A percentile compares a stretch with the other conserved stretches of the same genome.
Conservation (phyloP, 2,329 filamentous ascomycete genomes). For the Penicillium sclerotigenum region DNA sequence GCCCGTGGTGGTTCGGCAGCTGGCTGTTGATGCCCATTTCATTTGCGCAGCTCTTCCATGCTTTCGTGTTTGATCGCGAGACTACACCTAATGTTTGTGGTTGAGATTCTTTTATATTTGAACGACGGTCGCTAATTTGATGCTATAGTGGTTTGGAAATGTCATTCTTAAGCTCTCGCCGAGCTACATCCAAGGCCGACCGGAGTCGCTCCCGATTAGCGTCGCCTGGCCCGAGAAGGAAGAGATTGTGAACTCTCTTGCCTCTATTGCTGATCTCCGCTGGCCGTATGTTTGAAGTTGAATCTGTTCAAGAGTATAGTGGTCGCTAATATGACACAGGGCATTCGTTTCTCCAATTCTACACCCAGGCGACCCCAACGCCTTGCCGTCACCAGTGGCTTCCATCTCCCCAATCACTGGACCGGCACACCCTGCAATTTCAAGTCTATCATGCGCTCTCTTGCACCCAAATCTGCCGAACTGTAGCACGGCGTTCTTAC, state of each 20-base stretch:
- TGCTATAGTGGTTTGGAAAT: slow-evolving; percentile 53
- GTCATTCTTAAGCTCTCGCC: slow-evolving; percentile 70
- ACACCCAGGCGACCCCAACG: slow-evolving; percentile 65
- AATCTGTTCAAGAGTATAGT: neutral
- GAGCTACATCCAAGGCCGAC: slow-evolving; percentile 73
- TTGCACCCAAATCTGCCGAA: slow-evolving; percentile 86
- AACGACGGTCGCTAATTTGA: neutral
- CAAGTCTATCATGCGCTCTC: slow-evolving; percentile 79
- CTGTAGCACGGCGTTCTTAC: slow-evolving; percentile 80
- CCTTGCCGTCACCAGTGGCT: slow-evolving; percentile 61
- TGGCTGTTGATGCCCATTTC: slow-evolving; percentile 77
- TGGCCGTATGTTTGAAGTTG: slow-evolving; percentile 66
- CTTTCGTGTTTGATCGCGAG: slow-evolving; percentile 73
- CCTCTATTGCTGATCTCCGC: slow-evolving; percentile 72
- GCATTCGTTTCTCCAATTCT: slow-evolving; percentile 81
- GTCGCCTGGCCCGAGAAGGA: slow-evolving; percentile 72
- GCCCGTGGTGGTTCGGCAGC: slow-evolving; percentile 81
- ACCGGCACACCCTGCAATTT: slow-evolving; percentile 81
- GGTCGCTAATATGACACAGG: slow-evolving; percentile 40
- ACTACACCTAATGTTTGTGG: slow-evolving; percentile 61
- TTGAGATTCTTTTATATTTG: slow-evolving; percentile 19
- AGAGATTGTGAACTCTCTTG: slow-evolving; percentile 76
- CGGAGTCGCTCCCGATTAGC: slow-evolving; percentile 62
- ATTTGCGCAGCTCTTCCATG: slow-evolving; percentile 72
- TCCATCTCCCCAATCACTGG: slow-evolving; percentile 74